Evolutionary conservation across 192 early-diverging fungal genomes (phyloP).

Genomic region (Martensiomyces pterosporus): DNA sequence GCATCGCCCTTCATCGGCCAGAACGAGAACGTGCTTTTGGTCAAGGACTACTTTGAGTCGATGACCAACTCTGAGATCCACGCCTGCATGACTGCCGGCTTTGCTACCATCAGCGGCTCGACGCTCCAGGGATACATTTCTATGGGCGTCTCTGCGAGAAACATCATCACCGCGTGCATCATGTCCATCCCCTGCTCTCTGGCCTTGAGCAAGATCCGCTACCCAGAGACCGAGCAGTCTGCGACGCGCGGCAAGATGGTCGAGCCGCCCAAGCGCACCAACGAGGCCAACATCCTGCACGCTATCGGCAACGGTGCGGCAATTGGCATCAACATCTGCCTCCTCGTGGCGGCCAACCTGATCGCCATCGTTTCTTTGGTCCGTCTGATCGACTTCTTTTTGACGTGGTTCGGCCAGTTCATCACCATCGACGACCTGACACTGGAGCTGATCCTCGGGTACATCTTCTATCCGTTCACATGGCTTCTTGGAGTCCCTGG

Average conservation of each 20-base stretch:
- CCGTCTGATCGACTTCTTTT: slow-evolving; percentile 60
- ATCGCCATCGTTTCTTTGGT: slow-evolving; percentile 73
- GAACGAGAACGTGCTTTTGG: slow-evolving; percentile 76
- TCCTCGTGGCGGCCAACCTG: slow-evolving; percentile 72
- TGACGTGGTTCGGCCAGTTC: slow-evolving; percentile 69
- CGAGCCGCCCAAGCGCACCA: slow-evolving; percentile 54
- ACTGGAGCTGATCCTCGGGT: slow-evolving; percentile 70
- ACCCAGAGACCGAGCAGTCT: slow-evolving; percentile 79
- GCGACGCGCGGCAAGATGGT: slow-evolving; percentile 66
- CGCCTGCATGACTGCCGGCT: slow-evolving; percentile 83
- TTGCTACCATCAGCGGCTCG: slow-evolving; percentile 86
- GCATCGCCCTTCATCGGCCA: slow-evolving; percentile 87
- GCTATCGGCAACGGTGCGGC: slow-evolving; percentile 81
- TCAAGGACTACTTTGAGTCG: slow-evolving; percentile 74
- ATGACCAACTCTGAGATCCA: slow-evolving; percentile 86
- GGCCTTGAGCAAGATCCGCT: slow-evolving; percentile 79
- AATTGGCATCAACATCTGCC: slow-evolving; percentile 70
- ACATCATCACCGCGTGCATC: slow-evolving; percentile 79
- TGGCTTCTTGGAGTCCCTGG: slow-evolving; percentile 64
- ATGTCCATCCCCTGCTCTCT: slow-evolving; percentile 88
- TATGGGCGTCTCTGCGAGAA: slow-evolving; percentile 60
- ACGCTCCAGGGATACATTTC: slow-evolving; percentile 69
- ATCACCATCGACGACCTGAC: slow-evolving; percentile 56
- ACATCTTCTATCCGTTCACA: slow-evolving; percentile 70
- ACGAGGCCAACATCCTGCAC: slow-evolving; percentile 73